Evolutionary conservation across 73 alveolate species (phyloP).

Genomic region (Paramecium bursaria): DNA sequence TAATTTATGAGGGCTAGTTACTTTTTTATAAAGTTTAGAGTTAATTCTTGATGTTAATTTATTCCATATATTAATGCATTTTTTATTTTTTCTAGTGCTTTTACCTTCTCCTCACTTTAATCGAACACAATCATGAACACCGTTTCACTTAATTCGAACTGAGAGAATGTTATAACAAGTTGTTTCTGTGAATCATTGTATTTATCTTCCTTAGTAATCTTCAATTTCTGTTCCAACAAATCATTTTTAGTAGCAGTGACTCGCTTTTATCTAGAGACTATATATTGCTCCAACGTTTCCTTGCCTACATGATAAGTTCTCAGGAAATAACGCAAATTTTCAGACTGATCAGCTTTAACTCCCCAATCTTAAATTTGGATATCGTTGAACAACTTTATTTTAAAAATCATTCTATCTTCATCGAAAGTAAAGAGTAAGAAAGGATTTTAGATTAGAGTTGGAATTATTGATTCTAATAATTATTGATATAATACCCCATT

Average conservation of each 20-base stretch:
- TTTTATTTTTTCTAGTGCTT: slow-evolving; percentile 2
- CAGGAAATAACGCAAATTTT: slow-evolving; percentile 24
- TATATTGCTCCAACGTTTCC: slow-evolving; percentile 13
- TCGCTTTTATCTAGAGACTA: neutral
- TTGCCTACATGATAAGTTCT: slow-evolving; percentile 18
- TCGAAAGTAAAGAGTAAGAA: slow-evolving; percentile 48
- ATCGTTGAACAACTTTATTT: slow-evolving; percentile 10
- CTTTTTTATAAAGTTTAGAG: slow-evolving; percentile 19
- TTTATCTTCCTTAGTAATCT: neutral
- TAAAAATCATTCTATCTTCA: slow-evolving; percentile 32
- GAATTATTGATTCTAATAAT: slow-evolving; percentile 23
- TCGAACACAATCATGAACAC: slow-evolving; percentile 48
- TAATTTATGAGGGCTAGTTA: neutral
- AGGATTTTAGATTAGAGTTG: slow-evolving; percentile 24
- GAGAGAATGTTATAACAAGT: slow-evolving; percentile 10
- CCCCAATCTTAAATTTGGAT: slow-evolving; percentile 25
- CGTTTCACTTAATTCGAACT: slow-evolving; percentile 5
- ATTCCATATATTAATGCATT: slow-evolving; percentile 54
- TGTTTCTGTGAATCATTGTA: neutral
- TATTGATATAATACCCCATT: slow-evolving; percentile 36
- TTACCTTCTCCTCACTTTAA: slow-evolving; percentile 17
- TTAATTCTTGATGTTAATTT: slow-evolving; percentile 22
- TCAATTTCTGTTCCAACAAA: neutral
- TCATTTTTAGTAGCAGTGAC: neutral
- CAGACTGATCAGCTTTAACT: neutral